Evolutionary conservation across 2,329 filamentous ascomycete species (phyloP).

Genomic region (Arthrinium puccinioides): DNA sequence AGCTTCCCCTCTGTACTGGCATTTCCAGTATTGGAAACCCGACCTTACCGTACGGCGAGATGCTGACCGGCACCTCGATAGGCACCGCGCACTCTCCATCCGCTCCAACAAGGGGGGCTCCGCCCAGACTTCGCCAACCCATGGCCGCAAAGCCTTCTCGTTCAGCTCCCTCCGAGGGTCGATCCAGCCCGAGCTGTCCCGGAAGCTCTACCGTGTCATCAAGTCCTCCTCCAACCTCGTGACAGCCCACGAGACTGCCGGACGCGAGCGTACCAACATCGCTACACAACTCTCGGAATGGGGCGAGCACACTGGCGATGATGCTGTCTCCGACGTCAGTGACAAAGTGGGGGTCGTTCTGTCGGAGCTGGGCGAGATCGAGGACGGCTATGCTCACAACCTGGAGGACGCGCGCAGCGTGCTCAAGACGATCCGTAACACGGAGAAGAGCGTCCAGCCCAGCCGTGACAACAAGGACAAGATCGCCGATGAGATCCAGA

Average conservation of each 20-base stretch:
- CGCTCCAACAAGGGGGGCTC: conserved; percentile 49
- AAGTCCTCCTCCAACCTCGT: conserved; percentile 92
- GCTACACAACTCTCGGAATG: conserved; percentile 91
- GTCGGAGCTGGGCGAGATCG: conserved; percentile 88
- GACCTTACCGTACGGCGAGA: too few species aligned
- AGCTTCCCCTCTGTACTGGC: too few species aligned
- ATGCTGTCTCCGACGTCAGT: conserved; percentile 79
- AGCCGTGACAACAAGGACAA: conserved; percentile 81
- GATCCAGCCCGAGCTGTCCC: conserved; percentile 80
- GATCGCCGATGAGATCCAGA: conserved; percentile 86
- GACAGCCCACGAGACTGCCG: conserved; percentile 74
- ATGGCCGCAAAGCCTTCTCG: conserved; percentile 69
- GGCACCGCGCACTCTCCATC: conserved; percentile 69
- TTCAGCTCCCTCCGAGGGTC: conserved; percentile 80
- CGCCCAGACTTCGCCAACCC: conserved; percentile 19
- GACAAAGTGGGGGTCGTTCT: conserved; percentile 94
- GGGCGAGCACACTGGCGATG: conserved; percentile 87
- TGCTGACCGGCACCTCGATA: too few species aligned
- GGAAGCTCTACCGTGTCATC: conserved; percentile 84
- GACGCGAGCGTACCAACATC: conserved; percentile 75
- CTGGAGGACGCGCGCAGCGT: conserved; percentile 77
- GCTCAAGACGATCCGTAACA: conserved; percentile 91
- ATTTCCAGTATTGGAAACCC: too few species aligned
- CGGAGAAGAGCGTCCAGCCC: conserved; percentile 90
- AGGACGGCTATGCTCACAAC: conserved; percentile 78